Percentiles rank a stretch among this genome's conserved stretches.
These are phyloP conservation scores for Ceratonia siliqua DNA, from an alignment of 306 rosid genomes.

Conservation along the genomic window DNA sequence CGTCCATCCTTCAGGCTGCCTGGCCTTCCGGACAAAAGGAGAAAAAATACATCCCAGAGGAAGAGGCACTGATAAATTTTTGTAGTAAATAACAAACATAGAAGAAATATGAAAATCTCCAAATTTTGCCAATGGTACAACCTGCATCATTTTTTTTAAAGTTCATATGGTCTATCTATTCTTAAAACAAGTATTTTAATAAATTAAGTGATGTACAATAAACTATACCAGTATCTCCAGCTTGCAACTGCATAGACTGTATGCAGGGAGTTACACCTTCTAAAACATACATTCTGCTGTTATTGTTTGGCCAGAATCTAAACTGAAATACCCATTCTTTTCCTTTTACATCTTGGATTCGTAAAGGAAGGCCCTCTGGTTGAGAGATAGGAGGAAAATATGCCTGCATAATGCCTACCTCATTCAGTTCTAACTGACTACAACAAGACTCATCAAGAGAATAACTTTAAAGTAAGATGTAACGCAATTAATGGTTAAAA, in stretches of 20 bases:
- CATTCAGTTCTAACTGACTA: slow-evolving; percentile 35
- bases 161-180: slow-evolving; percentile 16
- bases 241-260: slow-evolving; percentile 99
- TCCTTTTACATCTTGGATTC: slow-evolving; percentile 96
- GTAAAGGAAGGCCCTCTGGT: slow-evolving; percentile 97
- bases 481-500: background rate
- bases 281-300: slow-evolving; percentile 99
- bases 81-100: background rate
- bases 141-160: background rate
- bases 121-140: background rate
- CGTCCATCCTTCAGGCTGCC: background rate
- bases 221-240: slow-evolving; percentile 92
- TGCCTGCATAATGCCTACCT: slow-evolving; percentile 60
- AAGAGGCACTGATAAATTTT: background rate
- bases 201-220: slow-evolving; percentile 18
- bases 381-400: slow-evolving; percentile 98
- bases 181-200: slow-evolving; percentile 22
- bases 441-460: slow-evolving; percentile 5
- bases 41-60: background rate
- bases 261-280: slow-evolving; percentile 99
- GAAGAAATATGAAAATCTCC: slow-evolving; percentile 5
- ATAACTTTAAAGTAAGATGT: background rate
- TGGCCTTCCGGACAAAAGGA: background rate
- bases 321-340: slow-evolving; percentile 99
- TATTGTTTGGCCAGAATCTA: slow-evolving; percentile 99